A percentile compares a stretch with the other conserved stretches of the same genome.
Evolutionary conservation across 805 yeast species (phyloP).

Genomic region (Candida nanaspora): DNA sequence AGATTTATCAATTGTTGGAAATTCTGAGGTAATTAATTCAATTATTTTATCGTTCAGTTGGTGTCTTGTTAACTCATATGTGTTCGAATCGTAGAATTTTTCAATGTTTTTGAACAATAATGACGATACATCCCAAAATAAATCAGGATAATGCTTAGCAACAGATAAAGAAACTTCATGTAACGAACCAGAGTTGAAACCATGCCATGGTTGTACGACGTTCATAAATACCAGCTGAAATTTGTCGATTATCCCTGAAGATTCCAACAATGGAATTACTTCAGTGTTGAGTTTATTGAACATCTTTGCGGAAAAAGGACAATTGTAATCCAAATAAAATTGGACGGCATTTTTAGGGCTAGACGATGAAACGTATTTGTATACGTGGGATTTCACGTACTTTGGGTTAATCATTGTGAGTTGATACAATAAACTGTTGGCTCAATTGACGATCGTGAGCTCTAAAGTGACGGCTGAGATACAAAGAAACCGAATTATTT

Average conservation of each 20-base stretch:
- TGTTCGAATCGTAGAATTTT: conserved; percentile 55
- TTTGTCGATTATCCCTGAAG: conserved; percentile 34
- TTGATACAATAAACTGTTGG: too few species aligned
- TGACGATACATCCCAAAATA: conserved; percentile 51
- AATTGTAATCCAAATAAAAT: conserved; percentile 66
- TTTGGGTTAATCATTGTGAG: not conserved
- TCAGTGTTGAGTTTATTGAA: conserved; percentile 47
- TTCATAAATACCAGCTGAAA: conserved; percentile 61
- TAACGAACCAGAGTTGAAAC: conserved; percentile 49
- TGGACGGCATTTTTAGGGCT: conserved; percentile 37
- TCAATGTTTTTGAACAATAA: conserved; percentile 49
- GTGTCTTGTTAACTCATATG: conserved; percentile 44
- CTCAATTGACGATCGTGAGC: too few species aligned
- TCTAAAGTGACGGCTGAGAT: too few species aligned
- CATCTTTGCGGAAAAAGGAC: conserved; percentile 66
- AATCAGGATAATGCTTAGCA: conserved; percentile 45
- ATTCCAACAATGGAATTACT: conserved; percentile 45
- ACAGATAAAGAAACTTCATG: conserved; percentile 71
- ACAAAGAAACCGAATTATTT: too few species aligned
- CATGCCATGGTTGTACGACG: conserved; percentile 90
- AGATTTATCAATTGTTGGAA: conserved; percentile 28
- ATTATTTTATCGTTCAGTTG: conserved; percentile 49
- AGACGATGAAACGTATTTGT: not conserved
- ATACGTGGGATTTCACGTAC: conserved; percentile 1
- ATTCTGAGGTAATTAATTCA: conserved; percentile 35